Percentiles rank a stretch among this genome's conserved stretches.
phyloP scores from a whole-genome alignment of 163 green algal species.

The Scenedesmus sp. region DNA sequence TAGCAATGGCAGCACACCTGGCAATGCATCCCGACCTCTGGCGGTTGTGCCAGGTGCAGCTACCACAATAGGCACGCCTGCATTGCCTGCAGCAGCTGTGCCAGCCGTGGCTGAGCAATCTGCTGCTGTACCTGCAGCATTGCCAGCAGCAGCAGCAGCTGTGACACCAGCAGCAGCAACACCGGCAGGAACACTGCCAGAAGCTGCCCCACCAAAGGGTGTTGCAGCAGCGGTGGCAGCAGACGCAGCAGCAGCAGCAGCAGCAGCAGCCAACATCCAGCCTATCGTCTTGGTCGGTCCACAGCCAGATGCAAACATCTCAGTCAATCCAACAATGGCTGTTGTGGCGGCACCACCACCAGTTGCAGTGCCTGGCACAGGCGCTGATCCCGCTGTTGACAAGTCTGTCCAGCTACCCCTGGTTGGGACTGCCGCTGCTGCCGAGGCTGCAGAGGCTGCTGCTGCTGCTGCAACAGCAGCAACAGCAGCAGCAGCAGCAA shows the following conservation, averaged over 20 bases:
- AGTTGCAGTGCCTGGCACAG: not conserved
- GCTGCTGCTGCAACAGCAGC: too few species aligned
- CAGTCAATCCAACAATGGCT: not conserved
- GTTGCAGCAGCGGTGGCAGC: not conserved
- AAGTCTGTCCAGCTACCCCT: not conserved
- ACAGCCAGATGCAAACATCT: not conserved
- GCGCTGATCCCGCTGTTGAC: not conserved
- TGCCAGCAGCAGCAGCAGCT: not conserved
- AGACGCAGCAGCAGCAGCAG: not conserved
- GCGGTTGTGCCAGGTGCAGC: too few species aligned
- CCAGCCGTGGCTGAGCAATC: not conserved
- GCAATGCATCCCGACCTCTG: not conserved
- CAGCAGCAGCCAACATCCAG: not conserved
- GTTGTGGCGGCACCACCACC: not conserved
- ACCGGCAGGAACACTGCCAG: not conserved
- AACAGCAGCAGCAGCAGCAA: not conserved
- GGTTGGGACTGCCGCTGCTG: not conserved
- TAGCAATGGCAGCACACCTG: not conserved
- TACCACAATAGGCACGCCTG: too few species aligned
- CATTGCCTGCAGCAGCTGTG: not conserved
- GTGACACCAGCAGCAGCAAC: not conserved
- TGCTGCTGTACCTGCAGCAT: not conserved
- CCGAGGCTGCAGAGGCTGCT: not conserved
- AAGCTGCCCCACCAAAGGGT: not conserved
- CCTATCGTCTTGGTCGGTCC: not conserved